Conservation (phyloP, 306 rosid species). For the Prosopis cineraria region DNA sequence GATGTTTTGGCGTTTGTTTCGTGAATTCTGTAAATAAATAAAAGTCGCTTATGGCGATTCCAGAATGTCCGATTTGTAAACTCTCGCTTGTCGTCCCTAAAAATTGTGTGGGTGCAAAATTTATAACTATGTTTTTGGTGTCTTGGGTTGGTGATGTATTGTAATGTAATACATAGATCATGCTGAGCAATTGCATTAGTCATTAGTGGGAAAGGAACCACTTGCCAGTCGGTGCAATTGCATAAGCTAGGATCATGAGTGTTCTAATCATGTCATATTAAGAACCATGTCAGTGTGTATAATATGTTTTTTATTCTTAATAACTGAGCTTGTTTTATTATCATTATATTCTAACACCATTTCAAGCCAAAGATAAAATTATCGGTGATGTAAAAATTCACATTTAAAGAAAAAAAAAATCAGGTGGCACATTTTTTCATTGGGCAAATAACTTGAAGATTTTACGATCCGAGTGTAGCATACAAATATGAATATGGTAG, state of each 20-base stretch:
- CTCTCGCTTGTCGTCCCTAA: neutral
- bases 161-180: neutral
- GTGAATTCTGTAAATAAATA: conserved; percentile 30
- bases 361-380: no score
- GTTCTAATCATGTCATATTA: neutral
- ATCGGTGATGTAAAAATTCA: no score
- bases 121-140: neutral
- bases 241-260: neutral
- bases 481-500: no score
- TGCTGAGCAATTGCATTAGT: neutral
- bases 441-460: no score
- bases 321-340: neutral
- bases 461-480: no score
- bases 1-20: conserved; percentile 22
- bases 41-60: neutral
- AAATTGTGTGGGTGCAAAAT: neutral
- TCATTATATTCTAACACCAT: no score
- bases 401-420: no score
- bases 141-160: neutral
- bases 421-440: no score
- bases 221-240: neutral
- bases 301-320: neutral
- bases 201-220: neutral
- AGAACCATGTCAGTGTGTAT: neutral
- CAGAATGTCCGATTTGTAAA: neutral